These are phyloP conservation scores for Boletus sp. DNA, from an alignment of 768 basidiomycete species.

Conservation along the genomic window DNA sequence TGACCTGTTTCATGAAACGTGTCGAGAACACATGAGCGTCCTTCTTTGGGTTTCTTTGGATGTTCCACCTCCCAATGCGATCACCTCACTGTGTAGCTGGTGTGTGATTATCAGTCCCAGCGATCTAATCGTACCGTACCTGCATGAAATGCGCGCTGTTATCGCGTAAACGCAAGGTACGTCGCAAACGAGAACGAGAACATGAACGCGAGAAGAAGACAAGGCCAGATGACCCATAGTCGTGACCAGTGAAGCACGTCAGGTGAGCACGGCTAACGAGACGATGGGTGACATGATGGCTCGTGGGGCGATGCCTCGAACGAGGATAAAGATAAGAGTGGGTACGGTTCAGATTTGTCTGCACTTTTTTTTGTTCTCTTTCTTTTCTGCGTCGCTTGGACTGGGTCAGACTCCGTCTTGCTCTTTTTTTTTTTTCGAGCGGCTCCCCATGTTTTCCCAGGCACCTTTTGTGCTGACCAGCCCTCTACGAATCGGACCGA, in stretches of 20 bases:
- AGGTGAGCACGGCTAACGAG: constrained; percentile 17
- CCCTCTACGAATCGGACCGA: no score
- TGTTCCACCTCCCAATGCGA: not conserved
- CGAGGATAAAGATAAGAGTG: constrained; percentile 12
- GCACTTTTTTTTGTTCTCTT: not conserved
- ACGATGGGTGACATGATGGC: not conserved
- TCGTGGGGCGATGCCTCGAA: constrained; percentile 10
- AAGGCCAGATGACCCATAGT: constrained; percentile 11
- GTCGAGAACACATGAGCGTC: constrained; percentile 11
- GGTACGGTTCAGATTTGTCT: not conserved
- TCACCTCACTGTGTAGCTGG: not conserved
- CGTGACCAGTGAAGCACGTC: constrained; percentile 8
- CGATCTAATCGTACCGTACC: not conserved
- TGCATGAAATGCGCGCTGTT: not conserved
- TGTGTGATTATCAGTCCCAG: not conserved
- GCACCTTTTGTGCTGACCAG: not conserved
- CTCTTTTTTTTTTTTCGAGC: not conserved
- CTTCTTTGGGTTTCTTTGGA: not conserved
- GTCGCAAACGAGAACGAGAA: not conserved
- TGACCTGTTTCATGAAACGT: constrained; percentile 15
- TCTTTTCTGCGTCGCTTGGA: no score
- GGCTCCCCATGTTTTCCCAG: not conserved
- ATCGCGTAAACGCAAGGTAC: not conserved
- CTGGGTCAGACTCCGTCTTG: not conserved
- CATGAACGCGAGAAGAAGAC: not conserved